phyloP scores from a whole-genome alignment of 352 stramenopile species.

The Phytophthora brassicae region DNA sequence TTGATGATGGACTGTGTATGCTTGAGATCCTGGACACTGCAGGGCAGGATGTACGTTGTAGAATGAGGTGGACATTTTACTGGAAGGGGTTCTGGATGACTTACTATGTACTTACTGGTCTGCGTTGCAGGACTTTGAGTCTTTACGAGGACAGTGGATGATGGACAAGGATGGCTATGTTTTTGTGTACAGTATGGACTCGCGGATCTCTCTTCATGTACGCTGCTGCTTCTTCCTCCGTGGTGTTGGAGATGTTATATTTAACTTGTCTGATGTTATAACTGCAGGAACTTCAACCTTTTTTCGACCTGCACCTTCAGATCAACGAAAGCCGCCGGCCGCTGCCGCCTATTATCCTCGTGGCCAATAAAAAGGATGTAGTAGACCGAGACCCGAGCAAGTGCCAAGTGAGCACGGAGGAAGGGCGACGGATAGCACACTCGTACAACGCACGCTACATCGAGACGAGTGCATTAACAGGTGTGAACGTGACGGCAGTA shows the following conservation, averaged over 20 bases:
- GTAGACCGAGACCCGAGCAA: constrained; percentile 80
- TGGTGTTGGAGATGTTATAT: constrained; percentile 1
- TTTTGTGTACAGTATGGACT: constrained; percentile 92
- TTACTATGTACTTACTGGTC: not conserved
- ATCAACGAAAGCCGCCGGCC: constrained; percentile 85
- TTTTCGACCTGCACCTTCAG: constrained; percentile 87
- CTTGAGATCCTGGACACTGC: constrained; percentile 91
- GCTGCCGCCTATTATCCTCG: constrained; percentile 83
- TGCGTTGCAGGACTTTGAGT: constrained; percentile 77
- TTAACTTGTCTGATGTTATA: no score
- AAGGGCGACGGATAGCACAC: constrained; percentile 80
- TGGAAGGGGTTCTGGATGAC: not conserved
- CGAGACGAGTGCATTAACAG: constrained; percentile 85
- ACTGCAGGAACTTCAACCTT: constrained; percentile 79
- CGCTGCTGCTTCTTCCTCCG: not conserved
- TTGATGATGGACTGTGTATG: constrained; percentile 86
- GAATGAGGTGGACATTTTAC: not conserved
- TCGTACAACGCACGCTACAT: constrained; percentile 89
- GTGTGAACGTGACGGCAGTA: constrained; percentile 82
- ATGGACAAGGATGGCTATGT: constrained; percentile 92
- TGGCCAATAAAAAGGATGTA: constrained; percentile 90
- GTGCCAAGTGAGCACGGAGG: constrained; percentile 84
- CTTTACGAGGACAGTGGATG: constrained; percentile 87
- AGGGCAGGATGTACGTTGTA: constrained; percentile 78
- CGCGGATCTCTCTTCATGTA: constrained; percentile 84